phyloP scores from a whole-genome alignment of 2,329 filamentous ascomycete genomes.

The Elsinoe perseae region DNA sequence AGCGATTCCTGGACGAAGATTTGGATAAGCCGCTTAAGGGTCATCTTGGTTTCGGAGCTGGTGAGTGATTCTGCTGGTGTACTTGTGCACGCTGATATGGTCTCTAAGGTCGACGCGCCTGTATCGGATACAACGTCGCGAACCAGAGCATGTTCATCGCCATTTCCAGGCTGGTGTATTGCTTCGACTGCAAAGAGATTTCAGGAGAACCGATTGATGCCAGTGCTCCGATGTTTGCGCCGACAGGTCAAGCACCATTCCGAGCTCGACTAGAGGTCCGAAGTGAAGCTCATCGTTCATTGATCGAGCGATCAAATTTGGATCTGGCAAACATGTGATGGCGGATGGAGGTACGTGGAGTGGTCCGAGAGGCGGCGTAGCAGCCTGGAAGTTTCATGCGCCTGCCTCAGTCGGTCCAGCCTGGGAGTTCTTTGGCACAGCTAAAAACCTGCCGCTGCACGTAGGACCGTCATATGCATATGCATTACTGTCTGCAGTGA shows the following conservation, averaged over 20 bases:
- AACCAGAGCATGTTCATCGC: background rate
- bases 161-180: background rate
- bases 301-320: background rate
- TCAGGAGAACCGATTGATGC: background rate
- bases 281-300: background rate
- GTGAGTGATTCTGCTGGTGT: background rate
- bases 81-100: background rate
- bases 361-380: background rate
- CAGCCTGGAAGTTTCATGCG: background rate
- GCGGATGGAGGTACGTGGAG: background rate
- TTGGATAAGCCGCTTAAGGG: conserved; percentile 25
- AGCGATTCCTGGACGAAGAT: conserved; percentile 24
- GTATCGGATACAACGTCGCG: conserved; percentile 8
- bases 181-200: background rate
- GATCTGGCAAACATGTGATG: background rate
- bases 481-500: background rate
- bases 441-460: too few species aligned
- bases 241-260: background rate
- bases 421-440: too few species aligned
- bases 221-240: background rate
- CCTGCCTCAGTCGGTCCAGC: background rate
- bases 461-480: too few species aligned
- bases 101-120: background rate
- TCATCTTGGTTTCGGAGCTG: conserved; percentile 25
- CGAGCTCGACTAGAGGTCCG: background rate